These are phyloP conservation scores for Phytophthora megakarya DNA, from an alignment of 352 stramenopile genomes.

Conservation along the genomic window DNA sequence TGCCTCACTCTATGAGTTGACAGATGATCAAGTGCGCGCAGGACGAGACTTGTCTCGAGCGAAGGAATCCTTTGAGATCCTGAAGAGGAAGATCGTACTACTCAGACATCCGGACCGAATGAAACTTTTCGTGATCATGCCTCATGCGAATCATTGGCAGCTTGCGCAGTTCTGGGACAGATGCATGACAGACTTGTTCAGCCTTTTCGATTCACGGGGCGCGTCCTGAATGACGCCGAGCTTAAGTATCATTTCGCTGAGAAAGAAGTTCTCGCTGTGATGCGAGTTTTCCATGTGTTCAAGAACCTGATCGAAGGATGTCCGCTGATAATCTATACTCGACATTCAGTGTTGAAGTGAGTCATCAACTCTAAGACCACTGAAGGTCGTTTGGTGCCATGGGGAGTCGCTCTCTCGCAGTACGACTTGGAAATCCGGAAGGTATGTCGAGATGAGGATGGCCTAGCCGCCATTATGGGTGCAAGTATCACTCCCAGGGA, in stretches of 20 bases:
- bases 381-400: background rate
- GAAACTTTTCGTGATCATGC: slow-evolving; percentile 5
- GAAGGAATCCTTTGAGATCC: too few relatives aligned
- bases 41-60: too few relatives aligned
- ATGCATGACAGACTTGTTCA: too few relatives aligned
- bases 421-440: too few relatives aligned
- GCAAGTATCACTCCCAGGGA: background rate
- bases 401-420: background rate
- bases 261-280: too few relatives aligned
- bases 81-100: too few relatives aligned
- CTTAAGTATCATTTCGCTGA: background rate
- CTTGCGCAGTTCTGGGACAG: background rate
- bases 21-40: too few relatives aligned
- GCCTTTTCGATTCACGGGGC: too few relatives aligned
- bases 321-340: background rate
- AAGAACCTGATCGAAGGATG: background rate
- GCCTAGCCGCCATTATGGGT: background rate
- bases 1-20: too few relatives aligned
- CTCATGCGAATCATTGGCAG: background rate
- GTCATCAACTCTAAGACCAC: background rate
- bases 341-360: slow-evolving; percentile 1
- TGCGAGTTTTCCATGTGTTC: background rate
- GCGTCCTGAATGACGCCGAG: too few relatives aligned
- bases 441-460: too few relatives aligned
- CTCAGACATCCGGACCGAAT: background rate